These are phyloP conservation scores for Camelina hispida DNA, from an alignment of 345 rosid genomes.

Conservation along the genomic window DNA sequence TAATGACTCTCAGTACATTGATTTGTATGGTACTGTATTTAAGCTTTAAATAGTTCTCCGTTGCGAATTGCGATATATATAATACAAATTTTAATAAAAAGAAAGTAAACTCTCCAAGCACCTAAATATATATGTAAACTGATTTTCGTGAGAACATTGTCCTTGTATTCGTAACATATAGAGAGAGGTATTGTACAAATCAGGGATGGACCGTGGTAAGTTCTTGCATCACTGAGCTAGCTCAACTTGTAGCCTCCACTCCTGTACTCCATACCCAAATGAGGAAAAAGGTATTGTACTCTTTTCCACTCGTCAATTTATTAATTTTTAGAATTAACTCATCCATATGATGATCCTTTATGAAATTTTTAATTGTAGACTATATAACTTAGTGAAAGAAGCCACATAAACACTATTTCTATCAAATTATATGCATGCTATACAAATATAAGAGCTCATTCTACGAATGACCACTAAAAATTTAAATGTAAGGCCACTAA, in stretches of 20 bases:
- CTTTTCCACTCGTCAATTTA: not conserved
- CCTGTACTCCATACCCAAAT: not conserved
- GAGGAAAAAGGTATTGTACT: not conserved
- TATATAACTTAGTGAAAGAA: constrained; percentile 14
- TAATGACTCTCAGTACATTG: not conserved
- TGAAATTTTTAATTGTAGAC: not conserved
- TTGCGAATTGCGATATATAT: too few species aligned
- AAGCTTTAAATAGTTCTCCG: too few species aligned
- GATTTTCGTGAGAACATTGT: not conserved
- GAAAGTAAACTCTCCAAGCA: too few species aligned
- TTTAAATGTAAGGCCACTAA: constrained; percentile 9
- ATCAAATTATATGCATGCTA: constrained; percentile 1
- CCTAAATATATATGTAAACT: too few species aligned
- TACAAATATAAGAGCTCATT: not conserved
- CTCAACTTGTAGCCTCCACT: constrained; percentile 20
- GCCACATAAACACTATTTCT: not conserved
- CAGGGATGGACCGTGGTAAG: not conserved
- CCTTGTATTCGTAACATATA: not conserved
- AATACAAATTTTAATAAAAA: too few species aligned
- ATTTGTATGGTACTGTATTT: too few species aligned
- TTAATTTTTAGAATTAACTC: not conserved
- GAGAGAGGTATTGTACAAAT: constrained; percentile 1
- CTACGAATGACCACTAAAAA: constrained; percentile 19
- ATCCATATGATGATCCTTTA: not conserved
- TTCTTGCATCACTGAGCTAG: too few species aligned